These are phyloP conservation scores for Jatropha multifida DNA, from an alignment of 441 rosid species.

Conservation along the genomic window DNA sequence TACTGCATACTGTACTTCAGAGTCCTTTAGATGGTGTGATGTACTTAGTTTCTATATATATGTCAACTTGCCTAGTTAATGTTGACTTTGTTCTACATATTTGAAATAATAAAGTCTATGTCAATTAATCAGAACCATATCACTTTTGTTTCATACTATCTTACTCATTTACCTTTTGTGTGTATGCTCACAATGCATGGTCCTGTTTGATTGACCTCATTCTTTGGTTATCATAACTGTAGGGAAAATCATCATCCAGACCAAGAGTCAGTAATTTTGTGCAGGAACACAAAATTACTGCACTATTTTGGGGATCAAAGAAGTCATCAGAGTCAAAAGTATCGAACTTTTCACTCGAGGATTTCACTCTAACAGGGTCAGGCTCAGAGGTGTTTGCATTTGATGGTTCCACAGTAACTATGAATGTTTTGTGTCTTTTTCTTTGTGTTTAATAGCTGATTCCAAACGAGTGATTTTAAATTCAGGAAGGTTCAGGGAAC, in stretches of 20 bases:
- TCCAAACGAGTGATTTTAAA: constrained; percentile 10
- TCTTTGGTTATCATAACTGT: constrained; percentile 12
- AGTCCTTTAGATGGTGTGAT: no score
- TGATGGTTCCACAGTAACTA: constrained; percentile 10
- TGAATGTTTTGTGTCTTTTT: not conserved
- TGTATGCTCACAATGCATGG: not conserved
- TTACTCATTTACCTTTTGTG: not conserved
- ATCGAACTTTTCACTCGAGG: constrained; percentile 45
- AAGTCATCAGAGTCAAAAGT: constrained; percentile 47
- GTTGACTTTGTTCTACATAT: not conserved
- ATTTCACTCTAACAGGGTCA: constrained; percentile 51
- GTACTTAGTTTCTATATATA: no score
- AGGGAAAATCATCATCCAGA: constrained; percentile 41
- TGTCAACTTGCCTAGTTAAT: no score
- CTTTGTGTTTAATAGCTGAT: constrained; percentile 16
- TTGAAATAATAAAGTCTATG: not conserved
- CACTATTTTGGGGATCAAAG: constrained; percentile 75
- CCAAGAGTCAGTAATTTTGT: constrained; percentile 27
- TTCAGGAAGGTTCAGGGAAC: constrained; percentile 40
- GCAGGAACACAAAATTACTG: constrained; percentile 39
- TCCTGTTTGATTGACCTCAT: not conserved
- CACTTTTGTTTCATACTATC: not conserved
- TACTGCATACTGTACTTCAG: no score
- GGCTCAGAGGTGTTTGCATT: constrained; percentile 54
- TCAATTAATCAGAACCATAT: not conserved